These are phyloP conservation scores for Sphagnum magellanicum DNA, from an alignment of 228 moss, liverwort and hornwort genomes.

Conservation along the genomic window DNA sequence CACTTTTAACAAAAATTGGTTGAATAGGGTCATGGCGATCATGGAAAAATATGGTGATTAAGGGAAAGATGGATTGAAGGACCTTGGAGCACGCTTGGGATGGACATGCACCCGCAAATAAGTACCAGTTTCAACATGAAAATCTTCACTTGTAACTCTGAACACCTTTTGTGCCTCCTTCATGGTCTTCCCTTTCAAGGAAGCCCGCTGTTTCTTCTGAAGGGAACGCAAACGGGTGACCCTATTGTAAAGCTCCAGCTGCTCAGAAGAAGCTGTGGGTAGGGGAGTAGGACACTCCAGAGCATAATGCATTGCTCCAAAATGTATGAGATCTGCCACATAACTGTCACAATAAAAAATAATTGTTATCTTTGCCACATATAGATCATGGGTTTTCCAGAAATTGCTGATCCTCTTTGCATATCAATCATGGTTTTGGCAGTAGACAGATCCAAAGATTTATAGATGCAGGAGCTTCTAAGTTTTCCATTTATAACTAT, in stretches of 20 bases:
- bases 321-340: constrained; percentile 91
- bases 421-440: background rate
- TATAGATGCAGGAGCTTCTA: background rate
- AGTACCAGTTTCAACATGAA: constrained; percentile 66
- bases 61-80: background rate
- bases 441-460: background rate
- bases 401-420: background rate
- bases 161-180: constrained; percentile 78
- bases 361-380: constrained; percentile 7
- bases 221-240: constrained; percentile 52
- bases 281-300: constrained; percentile 93
- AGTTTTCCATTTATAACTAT: too few species aligned
- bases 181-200: constrained; percentile 84
- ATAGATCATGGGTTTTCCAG: background rate
- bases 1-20: too few species aligned
- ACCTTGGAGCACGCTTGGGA: constrained; percentile 92
- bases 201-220: constrained; percentile 59
- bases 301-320: constrained; percentile 95
- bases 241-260: constrained; percentile 74
- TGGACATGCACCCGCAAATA: constrained; percentile 95
- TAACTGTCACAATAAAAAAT: constrained; percentile 48
- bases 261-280: constrained; percentile 58
- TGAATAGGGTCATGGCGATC: too few species aligned
- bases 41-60: too few species aligned
- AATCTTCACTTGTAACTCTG: constrained; percentile 52